Evolutionary conservation across 345 rosid genomes (phyloP).

Genomic region (Dipteronia dyeriana): DNA sequence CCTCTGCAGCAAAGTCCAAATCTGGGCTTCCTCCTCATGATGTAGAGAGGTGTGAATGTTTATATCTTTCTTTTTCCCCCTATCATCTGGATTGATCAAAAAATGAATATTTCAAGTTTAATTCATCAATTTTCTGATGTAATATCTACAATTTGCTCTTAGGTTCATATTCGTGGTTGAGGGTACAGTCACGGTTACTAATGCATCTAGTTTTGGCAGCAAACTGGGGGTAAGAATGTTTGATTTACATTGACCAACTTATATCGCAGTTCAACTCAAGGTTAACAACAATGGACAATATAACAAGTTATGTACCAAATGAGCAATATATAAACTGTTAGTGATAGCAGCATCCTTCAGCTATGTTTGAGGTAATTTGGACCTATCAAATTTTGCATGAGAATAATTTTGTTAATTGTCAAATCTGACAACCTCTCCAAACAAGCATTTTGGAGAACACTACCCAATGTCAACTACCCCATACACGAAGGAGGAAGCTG

Average conservation of each 20-base stretch:
- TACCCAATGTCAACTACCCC: no score
- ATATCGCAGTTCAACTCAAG: neutral
- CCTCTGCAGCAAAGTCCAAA: conserved; percentile 68
- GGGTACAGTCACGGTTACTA: conserved; percentile 57
- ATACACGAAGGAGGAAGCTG: no score
- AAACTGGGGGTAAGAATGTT: conserved; percentile 50
- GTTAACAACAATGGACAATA: neutral
- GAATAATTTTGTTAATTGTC: no score
- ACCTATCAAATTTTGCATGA: neutral
- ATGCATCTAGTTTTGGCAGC: conserved; percentile 45
- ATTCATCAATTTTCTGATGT: conserved; percentile 8
- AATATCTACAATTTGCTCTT: conserved; percentile 21
- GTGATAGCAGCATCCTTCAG: neutral
- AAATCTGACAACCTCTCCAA: no score
- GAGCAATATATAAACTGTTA: conserved; percentile 4
- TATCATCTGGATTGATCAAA: neutral
- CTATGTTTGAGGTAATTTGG: neutral
- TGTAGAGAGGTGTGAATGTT: conserved; percentile 61
- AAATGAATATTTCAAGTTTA: neutral
- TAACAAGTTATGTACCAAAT: neutral
- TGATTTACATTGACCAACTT: conserved; percentile 7
- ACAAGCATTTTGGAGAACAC: no score
- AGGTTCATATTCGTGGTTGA: conserved; percentile 81
- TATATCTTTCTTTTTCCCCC: conserved; percentile 6
- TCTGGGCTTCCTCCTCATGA: conserved; percentile 65